Conservation (phyloP, 495 filamentous ascomycete species). For the Penicillium coffeae region DNA sequence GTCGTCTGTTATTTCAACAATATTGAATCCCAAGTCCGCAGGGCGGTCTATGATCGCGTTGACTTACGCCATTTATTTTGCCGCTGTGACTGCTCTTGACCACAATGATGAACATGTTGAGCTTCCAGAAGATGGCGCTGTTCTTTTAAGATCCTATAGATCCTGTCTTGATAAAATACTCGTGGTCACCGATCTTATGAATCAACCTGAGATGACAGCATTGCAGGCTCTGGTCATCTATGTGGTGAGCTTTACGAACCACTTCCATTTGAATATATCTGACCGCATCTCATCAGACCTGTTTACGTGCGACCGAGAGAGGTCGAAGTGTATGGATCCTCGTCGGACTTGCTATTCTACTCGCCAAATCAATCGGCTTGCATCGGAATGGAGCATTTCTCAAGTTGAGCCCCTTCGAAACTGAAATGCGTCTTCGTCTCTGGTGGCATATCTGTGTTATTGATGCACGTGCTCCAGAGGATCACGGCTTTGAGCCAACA, state of each 20-base stretch:
- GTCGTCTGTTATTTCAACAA: conserved; percentile 29
- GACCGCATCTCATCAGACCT: no score
- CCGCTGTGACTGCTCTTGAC: conserved; percentile 53
- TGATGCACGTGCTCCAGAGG: conserved; percentile 7
- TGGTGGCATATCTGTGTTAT: conserved; percentile 13
- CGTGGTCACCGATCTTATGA: neutral
- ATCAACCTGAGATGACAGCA: conserved; percentile 63
- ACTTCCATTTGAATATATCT: conserved; percentile 59
- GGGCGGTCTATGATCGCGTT: conserved; percentile 42
- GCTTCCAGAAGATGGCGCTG: conserved; percentile 51
- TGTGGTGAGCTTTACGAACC: conserved; percentile 49
- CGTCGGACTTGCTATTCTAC: conserved; percentile 58
- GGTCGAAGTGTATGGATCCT: conserved; percentile 54
- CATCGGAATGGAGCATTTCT: conserved; percentile 66
- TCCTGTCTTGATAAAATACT: conserved; percentile 17
- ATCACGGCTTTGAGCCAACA: conserved; percentile 2
- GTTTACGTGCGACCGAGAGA: conserved; percentile 52
- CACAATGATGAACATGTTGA: conserved; percentile 35
- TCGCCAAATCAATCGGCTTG: conserved; percentile 66
- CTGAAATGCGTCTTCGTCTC: conserved; percentile 12
- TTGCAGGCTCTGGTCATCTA: conserved; percentile 57
- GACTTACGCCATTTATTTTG: conserved; percentile 71
- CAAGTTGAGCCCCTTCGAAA: conserved; percentile 10
- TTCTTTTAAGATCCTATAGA: conserved; percentile 65
- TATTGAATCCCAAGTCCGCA: conserved; percentile 18